These are phyloP conservation scores for Prunus persica DNA, from an alignment of 306 rosid species.

Conservation along the genomic window Prunus_persica_NCBIv2 NC_034014.1:1830001-1830500, in stretches of 20 bases:
- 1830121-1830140: background rate
- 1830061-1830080: background rate
- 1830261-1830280: background rate
- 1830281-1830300: background rate
- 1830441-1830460: background rate
- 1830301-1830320: background rate
- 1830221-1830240: background rate
- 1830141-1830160: no score
- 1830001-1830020: background rate
- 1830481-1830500: background rate
- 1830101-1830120: background rate
- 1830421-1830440: background rate
- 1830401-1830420: background rate
- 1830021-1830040: background rate
- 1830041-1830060: background rate
- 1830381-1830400: background rate
- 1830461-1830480: background rate
- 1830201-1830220: background rate
- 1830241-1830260: conserved; percentile 1
- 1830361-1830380: background rate
- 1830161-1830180: background rate
- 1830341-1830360: background rate
- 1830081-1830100: background rate
- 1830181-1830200: background rate
- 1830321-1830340: background rate